Percentiles rank a stretch among this genome's conserved stretches.
Evolutionary conservation across 2,329 filamentous ascomycete genomes (phyloP).

Genomic region (Ceratocystis lukuohia): DNA sequence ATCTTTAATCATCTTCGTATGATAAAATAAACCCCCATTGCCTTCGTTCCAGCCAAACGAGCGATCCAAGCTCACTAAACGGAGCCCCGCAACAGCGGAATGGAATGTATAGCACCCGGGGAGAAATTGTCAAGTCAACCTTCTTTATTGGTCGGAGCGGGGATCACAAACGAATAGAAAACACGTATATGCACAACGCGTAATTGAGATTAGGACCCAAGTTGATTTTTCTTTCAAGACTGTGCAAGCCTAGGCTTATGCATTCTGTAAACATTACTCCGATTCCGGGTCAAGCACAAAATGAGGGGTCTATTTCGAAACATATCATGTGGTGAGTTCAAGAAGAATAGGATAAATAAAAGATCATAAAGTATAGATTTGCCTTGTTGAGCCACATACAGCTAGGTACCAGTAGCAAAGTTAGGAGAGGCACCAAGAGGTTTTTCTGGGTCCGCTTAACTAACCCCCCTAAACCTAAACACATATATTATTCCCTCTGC

Average conservation of each 20-base stretch:
- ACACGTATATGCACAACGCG: neutral
- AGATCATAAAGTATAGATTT: neutral
- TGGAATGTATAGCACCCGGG: neutral
- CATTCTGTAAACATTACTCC: neutral
- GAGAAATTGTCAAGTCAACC: neutral
- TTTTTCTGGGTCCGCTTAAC: constrained; percentile 8
- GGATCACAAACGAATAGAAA: neutral
- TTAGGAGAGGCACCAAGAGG: neutral
- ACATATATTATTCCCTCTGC: constrained; percentile 6
- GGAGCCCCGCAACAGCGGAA: constrained; percentile 3
- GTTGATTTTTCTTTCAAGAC: neutral
- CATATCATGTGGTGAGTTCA: neutral
- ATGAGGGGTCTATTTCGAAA: constrained; percentile 3
- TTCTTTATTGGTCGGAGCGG: neutral
- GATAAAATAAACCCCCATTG: neutral
- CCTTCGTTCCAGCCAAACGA: neutral
- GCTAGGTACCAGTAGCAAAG: neutral
- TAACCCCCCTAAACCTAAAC: neutral
- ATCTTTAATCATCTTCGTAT: neutral
- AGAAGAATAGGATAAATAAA: too few species aligned
- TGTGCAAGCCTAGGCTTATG: neutral
- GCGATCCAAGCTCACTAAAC: neutral
- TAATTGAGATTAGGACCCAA: neutral
- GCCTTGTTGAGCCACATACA: neutral
- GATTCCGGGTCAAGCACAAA: neutral